Evolutionary conservation across 306 rosid species (phyloP), one percentile per base, ranked within the genome.

Genomic region (Begonia loranthoides): DNA sequence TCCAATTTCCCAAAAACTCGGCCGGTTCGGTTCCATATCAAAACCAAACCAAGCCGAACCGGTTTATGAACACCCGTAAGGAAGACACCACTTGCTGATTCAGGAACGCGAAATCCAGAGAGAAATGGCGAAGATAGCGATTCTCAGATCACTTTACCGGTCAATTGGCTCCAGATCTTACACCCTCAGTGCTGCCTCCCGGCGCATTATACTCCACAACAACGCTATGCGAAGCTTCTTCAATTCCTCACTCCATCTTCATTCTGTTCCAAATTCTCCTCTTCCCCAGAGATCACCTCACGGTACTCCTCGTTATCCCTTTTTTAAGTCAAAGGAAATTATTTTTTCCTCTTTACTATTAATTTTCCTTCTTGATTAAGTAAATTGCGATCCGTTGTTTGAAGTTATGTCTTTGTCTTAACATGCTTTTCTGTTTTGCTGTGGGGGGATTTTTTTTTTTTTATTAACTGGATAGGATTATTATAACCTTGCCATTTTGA

Each of bases 141-240:
- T 72, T 57, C 52, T 86, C 4, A 62, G 95, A 74, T 73, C 95
- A 53, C 45, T 86, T 0, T 69, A 47, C 71, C 86, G 93, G 34
- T 80, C 92, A 19, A 40, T 80, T 34, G 55, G 66, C 64, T 71
- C 61, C 82, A 67, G 82, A 86, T 86, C 99, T 61, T 57, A 51
- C 13, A 52, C 58, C 13, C 14, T 67, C 49, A 52, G 79, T 0
- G 52, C 81, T 5, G 36, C 63, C 65, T 51, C 54, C 49, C 69
- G 22, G 55, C 36, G 57, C n/a, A n/a, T n/a, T 28, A 17, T 10
- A 39, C 64, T 49, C 15, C 52, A 57, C 13, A 33, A 41, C 67
- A 39, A 15, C 60, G 63, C 62, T 15, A 63, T 33, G 39, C 69
- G 61, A 14, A 44, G 72, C 66, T 38, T 76, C 41, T 72, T 67